Base-by-base conservation (phyloP, 192 early-diverging fungal genomes). In the Backusella parvicylindrica region DNA sequence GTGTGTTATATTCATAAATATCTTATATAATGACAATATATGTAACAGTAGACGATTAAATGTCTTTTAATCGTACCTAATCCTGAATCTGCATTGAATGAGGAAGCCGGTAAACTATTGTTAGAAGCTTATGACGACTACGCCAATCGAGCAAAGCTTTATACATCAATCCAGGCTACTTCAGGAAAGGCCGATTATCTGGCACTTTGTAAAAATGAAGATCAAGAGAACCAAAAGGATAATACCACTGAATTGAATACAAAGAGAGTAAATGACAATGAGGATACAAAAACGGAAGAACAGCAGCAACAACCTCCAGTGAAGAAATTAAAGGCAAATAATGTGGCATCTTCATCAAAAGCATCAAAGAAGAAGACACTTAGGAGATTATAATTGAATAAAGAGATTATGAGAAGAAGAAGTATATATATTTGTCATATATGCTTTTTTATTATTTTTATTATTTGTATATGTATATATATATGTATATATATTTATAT, bases 1-100 rank as follows among this genome's bases (percentile, higher is more conserved):
- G 15, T 47, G 3, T 47, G 43, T 41, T 41, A 1, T 13, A 41
- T n/a, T 69, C 38, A 38, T 65, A 2, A 5, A 37, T 1, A 37
- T 37, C 13, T 56, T 2, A 6, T 56, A 26, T 72, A 43, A 13
- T 68, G 6, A 23, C 77, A 33, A 33, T 28, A 13, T 32, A n/a
- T n/a, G 5, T 35, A n/a, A 4, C 6, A n/a, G 6, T 37, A 95
- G 94, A 96, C 95, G 1, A 92, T 99, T 73, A 98, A 98, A 79
- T 98, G 96, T 80, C 79, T 99, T 64, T 82, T 99, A 71, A 97
- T 98, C 60, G 93, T 90, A 50, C 97, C 97, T 3, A 99, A 99
- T 80, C 90, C 96, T 37, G 97, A 99, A 74, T 96, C 95, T 0
- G 97, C 97, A 11, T 84, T 99, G 66, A 99, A 99, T 74, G 96